Evolutionary conservation across 495 filamentous ascomycete species (phyloP).

Genomic region (Penicillium antarcticum): DNA sequence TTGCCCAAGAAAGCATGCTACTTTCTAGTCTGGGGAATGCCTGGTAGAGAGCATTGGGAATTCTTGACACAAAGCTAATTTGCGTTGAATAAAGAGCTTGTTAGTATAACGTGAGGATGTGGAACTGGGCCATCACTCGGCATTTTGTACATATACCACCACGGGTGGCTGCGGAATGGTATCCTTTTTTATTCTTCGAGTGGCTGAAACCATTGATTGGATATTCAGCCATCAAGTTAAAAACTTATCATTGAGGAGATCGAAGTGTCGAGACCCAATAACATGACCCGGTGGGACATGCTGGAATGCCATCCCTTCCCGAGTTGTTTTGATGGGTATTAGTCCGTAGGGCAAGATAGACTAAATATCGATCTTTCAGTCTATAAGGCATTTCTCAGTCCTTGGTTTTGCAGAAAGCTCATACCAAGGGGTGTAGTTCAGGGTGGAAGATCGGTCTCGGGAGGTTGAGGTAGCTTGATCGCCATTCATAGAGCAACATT

Average conservation of each 20-base stretch:
- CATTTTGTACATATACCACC: background rate
- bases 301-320: slow-evolving; percentile 28
- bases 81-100: background rate
- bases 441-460: background rate
- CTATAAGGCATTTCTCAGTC: slow-evolving; percentile 13
- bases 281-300: slow-evolving; percentile 1
- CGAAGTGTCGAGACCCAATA: background rate
- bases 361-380: slow-evolving; percentile 1
- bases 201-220: background rate
- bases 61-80: background rate
- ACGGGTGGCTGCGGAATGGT: background rate
- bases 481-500: background rate
- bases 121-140: background rate
- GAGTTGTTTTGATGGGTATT: slow-evolving; percentile 10
- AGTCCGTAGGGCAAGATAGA: slow-evolving; percentile 12
- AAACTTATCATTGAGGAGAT: background rate
- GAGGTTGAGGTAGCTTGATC: background rate
- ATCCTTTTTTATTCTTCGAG: background rate
- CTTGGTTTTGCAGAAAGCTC: background rate
- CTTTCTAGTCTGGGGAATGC: slow-evolving; percentile 8
- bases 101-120: background rate
- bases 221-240: background rate
- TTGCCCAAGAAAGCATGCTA: slow-evolving; percentile 5
- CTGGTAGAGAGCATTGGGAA: background rate
- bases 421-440: slow-evolving; percentile 22